phyloP scores from a whole-genome alignment of 2,329 filamentous ascomycete species.

The Stromatinia cepivora region DNA sequence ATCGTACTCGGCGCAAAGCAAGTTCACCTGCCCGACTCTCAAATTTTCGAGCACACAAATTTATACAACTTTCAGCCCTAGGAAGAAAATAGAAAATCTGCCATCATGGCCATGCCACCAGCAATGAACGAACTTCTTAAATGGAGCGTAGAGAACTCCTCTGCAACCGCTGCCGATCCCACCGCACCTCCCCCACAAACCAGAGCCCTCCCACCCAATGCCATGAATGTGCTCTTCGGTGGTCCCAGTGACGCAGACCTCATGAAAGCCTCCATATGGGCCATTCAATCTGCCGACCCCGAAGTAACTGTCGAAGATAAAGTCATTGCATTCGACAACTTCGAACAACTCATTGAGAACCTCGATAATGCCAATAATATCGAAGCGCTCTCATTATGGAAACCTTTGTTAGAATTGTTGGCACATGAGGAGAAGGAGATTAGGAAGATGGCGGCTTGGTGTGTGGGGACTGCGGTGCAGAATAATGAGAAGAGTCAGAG shows the following conservation, averaged over 20 bases:
- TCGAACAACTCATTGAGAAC: constrained; percentile 87
- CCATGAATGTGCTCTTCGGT: constrained; percentile 74
- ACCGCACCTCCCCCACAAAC: constrained; percentile 28
- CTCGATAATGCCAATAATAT: constrained; percentile 98
- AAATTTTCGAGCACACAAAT: not conserved
- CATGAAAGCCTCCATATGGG: constrained; percentile 82
- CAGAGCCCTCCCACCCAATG: constrained; percentile 62
- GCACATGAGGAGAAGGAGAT: constrained; percentile 68
- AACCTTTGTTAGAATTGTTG: constrained; percentile 71
- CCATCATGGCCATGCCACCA: constrained; percentile 35
- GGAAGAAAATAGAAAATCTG: not conserved
- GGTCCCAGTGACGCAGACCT: constrained; percentile 87
- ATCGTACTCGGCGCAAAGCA: not conserved
- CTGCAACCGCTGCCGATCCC: constrained; percentile 41
- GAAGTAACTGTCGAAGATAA: constrained; percentile 72
- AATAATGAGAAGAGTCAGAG: constrained; percentile 90
- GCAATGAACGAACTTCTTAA: constrained; percentile 42
- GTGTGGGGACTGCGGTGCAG: constrained; percentile 89
- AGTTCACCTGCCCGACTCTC: not conserved
- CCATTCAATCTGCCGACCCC: constrained; percentile 63
- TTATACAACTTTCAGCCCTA: not conserved
- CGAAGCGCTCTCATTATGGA: constrained; percentile 75
- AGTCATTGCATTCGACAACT: constrained; percentile 86
- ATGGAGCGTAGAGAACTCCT: constrained; percentile 58
- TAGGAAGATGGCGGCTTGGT: constrained; percentile 88